These are phyloP conservation scores for Fusarium sp. DNA, from an alignment of 2,329 filamentous ascomycete genomes.

Conservation along the genomic window DNA sequence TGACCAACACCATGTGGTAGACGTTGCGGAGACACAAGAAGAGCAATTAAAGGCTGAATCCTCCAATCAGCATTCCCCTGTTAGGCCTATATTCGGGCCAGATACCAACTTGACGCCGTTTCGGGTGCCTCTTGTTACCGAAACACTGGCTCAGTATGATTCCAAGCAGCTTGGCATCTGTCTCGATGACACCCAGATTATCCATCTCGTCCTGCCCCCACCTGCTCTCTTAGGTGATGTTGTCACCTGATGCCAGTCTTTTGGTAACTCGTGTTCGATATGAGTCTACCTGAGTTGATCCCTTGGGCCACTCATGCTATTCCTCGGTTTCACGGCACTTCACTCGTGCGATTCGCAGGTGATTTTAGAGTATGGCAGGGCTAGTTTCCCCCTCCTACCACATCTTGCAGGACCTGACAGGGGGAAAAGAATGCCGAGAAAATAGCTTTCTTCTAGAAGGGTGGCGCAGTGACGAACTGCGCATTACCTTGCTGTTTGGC, in stretches of 20 bases:
- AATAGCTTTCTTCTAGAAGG: conserved; percentile 41
- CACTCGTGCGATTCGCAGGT: conserved; percentile 11
- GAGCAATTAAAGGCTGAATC: conserved; percentile 14
- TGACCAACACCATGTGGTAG: conserved; percentile 11
- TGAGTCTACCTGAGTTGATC: background rate
- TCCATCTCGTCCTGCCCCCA: conserved; percentile 22
- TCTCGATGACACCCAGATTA: conserved; percentile 11
- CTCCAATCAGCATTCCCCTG: conserved; percentile 13
- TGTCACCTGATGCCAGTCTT: background rate
- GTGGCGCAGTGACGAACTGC: conserved; percentile 13
- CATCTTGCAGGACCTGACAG: conserved; percentile 24
- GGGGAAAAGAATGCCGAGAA: conserved; percentile 27
- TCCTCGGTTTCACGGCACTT: conserved; percentile 16
- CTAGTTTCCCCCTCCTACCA: conserved; percentile 18
- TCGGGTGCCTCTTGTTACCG: conserved; percentile 7
- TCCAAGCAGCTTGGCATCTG: conserved; percentile 10
- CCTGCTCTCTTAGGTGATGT: conserved; percentile 9
- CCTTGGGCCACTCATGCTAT: conserved; percentile 7
- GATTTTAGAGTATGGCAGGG: conserved; percentile 2
- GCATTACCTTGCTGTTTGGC: conserved; percentile 8
- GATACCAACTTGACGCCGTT: conserved; percentile 5
- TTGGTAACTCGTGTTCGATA: background rate
- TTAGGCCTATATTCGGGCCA: background rate
- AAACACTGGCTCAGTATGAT: conserved; percentile 19
- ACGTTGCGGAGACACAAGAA: conserved; percentile 16